A percentile compares a stretch with the other conserved stretches of the same genome.
These are phyloP conservation scores for Clavispora carvajalis DNA, from an alignment of 805 yeast species.

Conservation along the genomic window DNA sequence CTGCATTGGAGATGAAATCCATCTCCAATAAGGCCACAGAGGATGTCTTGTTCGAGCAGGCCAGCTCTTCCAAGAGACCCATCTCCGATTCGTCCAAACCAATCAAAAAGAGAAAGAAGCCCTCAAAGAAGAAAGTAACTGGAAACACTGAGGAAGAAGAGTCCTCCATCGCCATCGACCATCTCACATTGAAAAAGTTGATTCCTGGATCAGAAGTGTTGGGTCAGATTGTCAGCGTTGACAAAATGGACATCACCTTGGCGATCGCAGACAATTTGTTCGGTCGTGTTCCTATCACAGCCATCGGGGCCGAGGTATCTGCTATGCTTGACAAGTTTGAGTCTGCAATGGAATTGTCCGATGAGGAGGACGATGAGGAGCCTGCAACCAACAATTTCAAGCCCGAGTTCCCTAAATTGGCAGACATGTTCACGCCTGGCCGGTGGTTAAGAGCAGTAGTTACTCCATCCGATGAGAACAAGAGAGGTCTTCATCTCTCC, in stretches of 20 bases:
- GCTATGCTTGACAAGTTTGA: conserved; percentile 52
- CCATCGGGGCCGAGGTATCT: conserved; percentile 61
- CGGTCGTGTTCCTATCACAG: conserved; percentile 74
- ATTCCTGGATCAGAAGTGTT: conserved; percentile 68
- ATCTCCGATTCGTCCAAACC: conserved; percentile 21
- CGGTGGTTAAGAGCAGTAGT: conserved; percentile 89
- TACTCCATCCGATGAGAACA: conserved; percentile 42
- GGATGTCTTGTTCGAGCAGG: conserved; percentile 74
- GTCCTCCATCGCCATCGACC: conserved; percentile 50
- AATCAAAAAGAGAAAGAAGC: conserved; percentile 21
- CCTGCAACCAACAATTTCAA: conserved; percentile 20
- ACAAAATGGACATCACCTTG: conserved; percentile 58
- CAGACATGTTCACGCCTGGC: conserved; percentile 57
- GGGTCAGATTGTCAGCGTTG: conserved; percentile 67
- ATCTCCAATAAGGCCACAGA: conserved; percentile 88
- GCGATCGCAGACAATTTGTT: conserved; percentile 75
- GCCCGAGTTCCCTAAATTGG: conserved; percentile 52
- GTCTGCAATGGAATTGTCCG: conserved; percentile 32
- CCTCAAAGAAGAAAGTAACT: conserved; percentile 14
- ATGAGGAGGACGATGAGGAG: conserved; percentile 28
- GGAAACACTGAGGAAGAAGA: conserved; percentile 23
- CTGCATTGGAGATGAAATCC: conserved; percentile 87
- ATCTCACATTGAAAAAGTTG: conserved; percentile 55
- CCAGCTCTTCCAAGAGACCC: conserved; percentile 26
- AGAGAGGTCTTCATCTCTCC: conserved; percentile 64